Percentiles rank a stretch among this genome's conserved stretches.
These are phyloP conservation scores for Gossypium raimondii DNA, from an alignment of 345 rosid genomes.

Conservation along the genomic window DNA sequence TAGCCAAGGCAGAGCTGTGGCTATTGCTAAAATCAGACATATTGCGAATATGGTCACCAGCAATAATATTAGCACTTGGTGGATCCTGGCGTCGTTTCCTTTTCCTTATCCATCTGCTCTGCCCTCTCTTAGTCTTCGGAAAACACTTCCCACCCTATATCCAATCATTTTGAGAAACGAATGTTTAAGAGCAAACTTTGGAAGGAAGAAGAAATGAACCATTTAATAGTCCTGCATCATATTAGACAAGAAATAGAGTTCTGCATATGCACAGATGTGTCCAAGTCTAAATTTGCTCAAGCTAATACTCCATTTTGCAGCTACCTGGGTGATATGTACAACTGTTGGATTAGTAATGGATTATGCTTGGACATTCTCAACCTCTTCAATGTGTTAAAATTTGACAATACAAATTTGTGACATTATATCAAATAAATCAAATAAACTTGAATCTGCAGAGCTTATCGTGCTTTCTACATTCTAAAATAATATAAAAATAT, in stretches of 20 bases:
- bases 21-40: no score
- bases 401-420: background rate
- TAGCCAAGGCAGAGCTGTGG: no score
- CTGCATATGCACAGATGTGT: background rate
- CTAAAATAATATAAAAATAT: slow-evolving; percentile 13
- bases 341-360: background rate
- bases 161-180: no score
- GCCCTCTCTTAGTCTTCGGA: no score
- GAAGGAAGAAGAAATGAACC: background rate
- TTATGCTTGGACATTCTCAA: background rate
- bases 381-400: background rate
- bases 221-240: background rate
- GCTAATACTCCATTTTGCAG: background rate
- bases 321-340: no score
- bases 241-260: background rate
- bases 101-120: no score
- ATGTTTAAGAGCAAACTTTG: no score
- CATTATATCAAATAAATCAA: background rate
- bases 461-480: slow-evolving; percentile 78
- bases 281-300: background rate
- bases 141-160: no score
- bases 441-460: slow-evolving; percentile 40
- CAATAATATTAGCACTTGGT: no score
- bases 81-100: no score
- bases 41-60: no score